A percentile compares a stretch with the other conserved stretches of the same genome.
Conservation (phyloP, 2,329 filamentous ascomycete genomes). For the Ascocoryne sarcoides region DNA sequence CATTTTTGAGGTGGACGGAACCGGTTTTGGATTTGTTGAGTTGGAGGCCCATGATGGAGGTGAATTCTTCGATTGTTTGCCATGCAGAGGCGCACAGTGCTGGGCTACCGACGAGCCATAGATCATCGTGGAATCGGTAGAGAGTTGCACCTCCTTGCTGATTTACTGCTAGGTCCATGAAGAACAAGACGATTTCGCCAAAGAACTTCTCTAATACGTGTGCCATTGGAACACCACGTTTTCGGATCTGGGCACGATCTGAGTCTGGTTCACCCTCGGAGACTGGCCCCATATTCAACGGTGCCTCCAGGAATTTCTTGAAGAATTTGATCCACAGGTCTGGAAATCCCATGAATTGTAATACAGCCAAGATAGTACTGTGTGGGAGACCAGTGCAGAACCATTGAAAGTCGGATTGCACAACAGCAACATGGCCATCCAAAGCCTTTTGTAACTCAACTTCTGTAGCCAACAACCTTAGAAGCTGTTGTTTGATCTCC, state of each 20-base stretch:
- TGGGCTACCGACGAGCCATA: constrained; percentile 56
- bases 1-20: constrained; percentile 39
- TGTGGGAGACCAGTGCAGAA: constrained; percentile 51
- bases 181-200: constrained; percentile 53
- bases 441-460: constrained; percentile 40
- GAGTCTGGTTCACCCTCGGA: constrained; percentile 35
- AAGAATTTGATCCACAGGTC: constrained; percentile 52
- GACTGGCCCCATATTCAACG: constrained; percentile 40
- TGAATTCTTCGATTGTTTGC: constrained; percentile 46
- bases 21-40: constrained; percentile 53
- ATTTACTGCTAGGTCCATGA: constrained; percentile 57
- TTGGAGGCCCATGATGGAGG: constrained; percentile 44
- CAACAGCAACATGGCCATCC: constrained; percentile 40
- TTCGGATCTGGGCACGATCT: constrained; percentile 34
- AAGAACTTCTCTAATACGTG: constrained; percentile 51
- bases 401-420: constrained; percentile 47
- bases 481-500: constrained; percentile 44
- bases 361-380: constrained; percentile 44
- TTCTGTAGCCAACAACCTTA: constrained; percentile 46
- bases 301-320: constrained; percentile 47
- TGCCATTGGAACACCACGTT: constrained; percentile 50
- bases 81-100: constrained; percentile 45
- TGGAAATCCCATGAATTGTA: constrained; percentile 52
- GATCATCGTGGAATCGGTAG: constrained; percentile 56
- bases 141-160: constrained; percentile 44